These are phyloP conservation scores for Persicaria tinctoria DNA, from an alignment of 148 eudicot genomes.

Conservation along the genomic window DNA sequence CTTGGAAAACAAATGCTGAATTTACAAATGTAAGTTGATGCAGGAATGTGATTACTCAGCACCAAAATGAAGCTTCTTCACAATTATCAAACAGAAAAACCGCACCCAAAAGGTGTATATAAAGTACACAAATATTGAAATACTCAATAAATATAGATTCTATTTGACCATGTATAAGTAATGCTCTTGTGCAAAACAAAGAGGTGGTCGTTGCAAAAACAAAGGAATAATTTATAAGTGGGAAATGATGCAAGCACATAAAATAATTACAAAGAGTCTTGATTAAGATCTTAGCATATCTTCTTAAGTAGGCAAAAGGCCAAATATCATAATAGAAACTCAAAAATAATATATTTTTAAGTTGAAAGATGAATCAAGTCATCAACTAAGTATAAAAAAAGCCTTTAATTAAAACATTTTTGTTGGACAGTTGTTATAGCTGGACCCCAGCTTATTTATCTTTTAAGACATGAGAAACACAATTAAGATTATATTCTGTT, in stretches of 20 bases:
- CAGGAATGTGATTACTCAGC: slow-evolving; percentile 2
- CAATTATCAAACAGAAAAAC: slow-evolving; percentile 3
- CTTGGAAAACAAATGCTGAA: not conserved
- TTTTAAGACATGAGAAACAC: slow-evolving; percentile 8
- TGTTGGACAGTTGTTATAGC: slow-evolving; percentile 6
- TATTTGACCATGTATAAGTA: slow-evolving; percentile 1
- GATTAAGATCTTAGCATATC: slow-evolving; percentile 11
- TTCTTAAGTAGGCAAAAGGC: slow-evolving; percentile 7
- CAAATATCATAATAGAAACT: not conserved
- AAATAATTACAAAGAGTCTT: not conserved
- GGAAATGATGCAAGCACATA: slow-evolving; percentile 6
- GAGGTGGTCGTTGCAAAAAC: not conserved
- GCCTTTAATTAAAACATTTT: not conserved
- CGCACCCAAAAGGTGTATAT: not conserved
- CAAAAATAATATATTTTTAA: not conserved
- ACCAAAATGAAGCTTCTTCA: not conserved
- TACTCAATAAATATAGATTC: not conserved
- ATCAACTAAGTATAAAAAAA: slow-evolving; percentile 2
- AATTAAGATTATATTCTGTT: not conserved
- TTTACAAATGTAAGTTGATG: not conserved
- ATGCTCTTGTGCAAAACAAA: not conserved
- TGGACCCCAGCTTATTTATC: slow-evolving; percentile 10
- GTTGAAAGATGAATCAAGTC: slow-evolving; percentile 10
- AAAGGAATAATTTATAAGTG: not conserved
- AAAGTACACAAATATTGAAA: not conserved